Conservation (phyloP, 805 yeast genomes). For the Metschnikowia corniflorae region DNA sequence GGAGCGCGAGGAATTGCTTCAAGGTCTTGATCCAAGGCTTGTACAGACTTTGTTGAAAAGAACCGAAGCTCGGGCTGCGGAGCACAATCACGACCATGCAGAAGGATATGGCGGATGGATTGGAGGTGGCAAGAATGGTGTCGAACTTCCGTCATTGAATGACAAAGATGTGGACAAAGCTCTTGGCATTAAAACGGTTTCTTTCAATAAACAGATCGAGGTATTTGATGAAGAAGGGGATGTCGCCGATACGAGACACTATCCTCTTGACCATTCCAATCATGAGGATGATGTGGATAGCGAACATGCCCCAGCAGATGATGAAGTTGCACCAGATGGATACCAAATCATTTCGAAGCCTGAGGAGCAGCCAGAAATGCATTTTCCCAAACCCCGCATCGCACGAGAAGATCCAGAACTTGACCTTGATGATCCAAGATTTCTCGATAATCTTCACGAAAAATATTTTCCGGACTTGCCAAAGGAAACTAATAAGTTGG, state of each 20-base stretch:
- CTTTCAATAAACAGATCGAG: constrained; percentile 13
- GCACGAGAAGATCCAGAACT: constrained; percentile 32
- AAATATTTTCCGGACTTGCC: constrained; percentile 91
- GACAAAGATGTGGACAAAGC: constrained; percentile 36
- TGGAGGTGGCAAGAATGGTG: constrained; percentile 38
- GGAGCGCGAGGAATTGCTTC: constrained; percentile 64
- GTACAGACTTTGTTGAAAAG: constrained; percentile 55
- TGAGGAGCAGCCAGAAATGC: constrained; percentile 47
- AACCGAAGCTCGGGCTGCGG: constrained; percentile 46
- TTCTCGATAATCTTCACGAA: constrained; percentile 72
- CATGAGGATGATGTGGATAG: constrained; percentile 28
- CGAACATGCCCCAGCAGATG: constrained; percentile 44
- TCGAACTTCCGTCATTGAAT: constrained; percentile 33
- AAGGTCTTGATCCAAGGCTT: constrained; percentile 65
- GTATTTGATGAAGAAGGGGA: constrained; percentile 5
- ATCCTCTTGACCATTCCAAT: constrained; percentile 11
- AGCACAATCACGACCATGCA: constrained; percentile 29
- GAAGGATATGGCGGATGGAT: constrained; percentile 42
- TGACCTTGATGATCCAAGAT: constrained; percentile 74
- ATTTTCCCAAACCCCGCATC: constrained; percentile 57
- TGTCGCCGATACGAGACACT: constrained; percentile 3
- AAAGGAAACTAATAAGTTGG: constrained; percentile 70
- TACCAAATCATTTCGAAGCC: constrained; percentile 40
- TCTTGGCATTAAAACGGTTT: constrained; percentile 28
- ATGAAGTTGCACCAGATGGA: constrained; percentile 37